A percentile compares a stretch with the other conserved stretches of the same genome.
Evolutionary conservation across 495 filamentous ascomycete species (phyloP).

Genomic region (Penicillium samsonianum): DNA sequence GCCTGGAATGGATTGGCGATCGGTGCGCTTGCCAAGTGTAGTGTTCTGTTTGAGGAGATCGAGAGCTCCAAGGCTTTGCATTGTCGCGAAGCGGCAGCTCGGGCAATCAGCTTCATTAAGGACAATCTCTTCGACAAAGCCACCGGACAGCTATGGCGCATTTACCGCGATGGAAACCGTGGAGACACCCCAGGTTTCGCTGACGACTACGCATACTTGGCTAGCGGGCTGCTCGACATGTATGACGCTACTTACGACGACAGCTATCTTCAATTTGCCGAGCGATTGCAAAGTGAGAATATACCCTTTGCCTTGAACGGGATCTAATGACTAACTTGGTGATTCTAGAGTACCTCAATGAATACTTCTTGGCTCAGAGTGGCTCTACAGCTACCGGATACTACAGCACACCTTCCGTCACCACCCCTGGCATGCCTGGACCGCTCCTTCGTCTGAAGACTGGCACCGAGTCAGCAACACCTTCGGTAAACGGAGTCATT

Average conservation of each 20-base stretch:
- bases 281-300: constrained; percentile 71
- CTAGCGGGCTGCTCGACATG: constrained; percentile 79
- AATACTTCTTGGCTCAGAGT: constrained; percentile 63
- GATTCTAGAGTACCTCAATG: constrained; percentile 61
- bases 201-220: constrained; percentile 93
- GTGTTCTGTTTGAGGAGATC: constrained; percentile 62
- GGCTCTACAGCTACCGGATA: constrained; percentile 63
- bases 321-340: constrained; percentile 18
- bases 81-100: constrained; percentile 65
- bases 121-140: constrained; percentile 70
- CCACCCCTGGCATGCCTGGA: constrained; percentile 67
- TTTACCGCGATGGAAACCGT: constrained; percentile 68
- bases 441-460: constrained; percentile 88
- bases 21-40: constrained; percentile 73
- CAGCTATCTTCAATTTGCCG: constrained; percentile 77
- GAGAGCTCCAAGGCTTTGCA: constrained; percentile 56
- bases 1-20: constrained; percentile 92
- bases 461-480: constrained; percentile 87
- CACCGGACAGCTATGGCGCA: constrained; percentile 66
- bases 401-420: constrained; percentile 73
- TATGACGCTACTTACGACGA: constrained; percentile 88
- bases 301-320: not conserved
- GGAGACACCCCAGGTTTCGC: constrained; percentile 79
- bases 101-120: constrained; percentile 75
- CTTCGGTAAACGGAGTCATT: constrained; percentile 82